Conservation (phyloP, 2,329 filamentous ascomycete genomes). For the Colletotrichum cordylinicola region DNA sequence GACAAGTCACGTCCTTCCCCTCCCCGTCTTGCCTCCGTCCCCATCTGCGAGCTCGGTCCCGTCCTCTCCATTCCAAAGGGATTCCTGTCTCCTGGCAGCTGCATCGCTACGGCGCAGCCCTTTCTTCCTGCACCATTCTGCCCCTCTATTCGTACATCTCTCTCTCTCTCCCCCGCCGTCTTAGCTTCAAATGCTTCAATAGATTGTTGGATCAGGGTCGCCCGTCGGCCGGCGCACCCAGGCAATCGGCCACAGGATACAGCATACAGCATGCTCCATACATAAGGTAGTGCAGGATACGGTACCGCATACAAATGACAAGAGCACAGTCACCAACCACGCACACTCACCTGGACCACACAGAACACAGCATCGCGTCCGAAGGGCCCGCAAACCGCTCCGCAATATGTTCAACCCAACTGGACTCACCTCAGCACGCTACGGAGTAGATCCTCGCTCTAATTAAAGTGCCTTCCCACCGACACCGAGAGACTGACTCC, state of each 20-base stretch:
- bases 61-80: background rate
- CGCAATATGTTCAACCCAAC: background rate
- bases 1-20: background rate
- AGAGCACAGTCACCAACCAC: background rate
- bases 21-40: background rate
- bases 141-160: background rate
- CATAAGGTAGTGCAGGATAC: background rate
- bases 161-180: background rate
- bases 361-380: background rate
- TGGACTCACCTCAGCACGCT: background rate
- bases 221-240: background rate
- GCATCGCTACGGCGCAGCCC: background rate
- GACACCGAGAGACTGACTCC: background rate
- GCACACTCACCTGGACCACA: background rate
- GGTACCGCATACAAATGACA: background rate
- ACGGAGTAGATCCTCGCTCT: background rate
- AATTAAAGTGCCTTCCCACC: background rate
- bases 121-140: background rate
- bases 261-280: background rate
- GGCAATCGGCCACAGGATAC: background rate
- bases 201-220: background rate
- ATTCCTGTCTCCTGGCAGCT: background rate
- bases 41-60: background rate
- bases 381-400: background rate
- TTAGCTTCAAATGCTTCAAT: background rate